phyloP scores from a whole-genome alignment of 495 filamentous ascomycete genomes.

The Hypomontagnella submonticulosa region DNA sequence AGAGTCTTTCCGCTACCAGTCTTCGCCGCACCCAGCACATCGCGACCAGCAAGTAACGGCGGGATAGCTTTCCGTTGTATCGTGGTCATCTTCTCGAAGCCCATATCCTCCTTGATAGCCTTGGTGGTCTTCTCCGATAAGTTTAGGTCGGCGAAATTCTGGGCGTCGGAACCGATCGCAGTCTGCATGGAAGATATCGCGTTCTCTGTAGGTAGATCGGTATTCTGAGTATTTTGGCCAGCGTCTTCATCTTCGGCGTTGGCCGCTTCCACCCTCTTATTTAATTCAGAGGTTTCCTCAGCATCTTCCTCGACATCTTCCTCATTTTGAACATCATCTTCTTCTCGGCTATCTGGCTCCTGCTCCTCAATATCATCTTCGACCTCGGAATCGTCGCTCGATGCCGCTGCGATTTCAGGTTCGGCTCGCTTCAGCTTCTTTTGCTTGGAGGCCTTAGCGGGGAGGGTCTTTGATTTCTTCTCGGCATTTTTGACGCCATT shows the following conservation, averaged over 20 bases:
- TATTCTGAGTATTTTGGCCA: conserved; percentile 36
- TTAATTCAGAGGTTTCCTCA: conserved; percentile 33
- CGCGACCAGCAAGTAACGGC: conserved; percentile 83
- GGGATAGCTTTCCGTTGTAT: conserved; percentile 92
- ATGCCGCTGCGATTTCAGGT: conserved; percentile 34
- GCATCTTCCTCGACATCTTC: conserved; percentile 32
- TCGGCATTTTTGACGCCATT: conserved; percentile 46
- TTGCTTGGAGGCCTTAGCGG: conserved; percentile 38
- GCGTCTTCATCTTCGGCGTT: conserved; percentile 44
- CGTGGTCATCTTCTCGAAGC: conserved; percentile 94
- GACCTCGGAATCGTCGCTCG: conserved; percentile 35
- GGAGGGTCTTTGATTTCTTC: conserved; percentile 21
- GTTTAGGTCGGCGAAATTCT: conserved; percentile 80
- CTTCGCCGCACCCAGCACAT: conserved; percentile 96
- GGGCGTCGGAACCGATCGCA: conserved; percentile 48
- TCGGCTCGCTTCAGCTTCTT: conserved; percentile 48
- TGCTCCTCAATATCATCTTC: conserved; percentile 46
- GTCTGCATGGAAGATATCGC: conserved; percentile 44
- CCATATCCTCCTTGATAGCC: conserved; percentile 85
- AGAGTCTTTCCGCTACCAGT: conserved; percentile 97
- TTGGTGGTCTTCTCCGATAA: conserved; percentile 87
- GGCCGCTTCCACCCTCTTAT: conserved; percentile 41
- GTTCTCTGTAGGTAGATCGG: conserved; percentile 31
- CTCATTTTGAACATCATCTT: conserved; percentile 36
- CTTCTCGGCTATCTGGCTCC: conserved; percentile 36